Evolutionary conservation across 2,329 filamentous ascomycete species (phyloP).

Genomic region (Laburnicola sp.): DNA sequence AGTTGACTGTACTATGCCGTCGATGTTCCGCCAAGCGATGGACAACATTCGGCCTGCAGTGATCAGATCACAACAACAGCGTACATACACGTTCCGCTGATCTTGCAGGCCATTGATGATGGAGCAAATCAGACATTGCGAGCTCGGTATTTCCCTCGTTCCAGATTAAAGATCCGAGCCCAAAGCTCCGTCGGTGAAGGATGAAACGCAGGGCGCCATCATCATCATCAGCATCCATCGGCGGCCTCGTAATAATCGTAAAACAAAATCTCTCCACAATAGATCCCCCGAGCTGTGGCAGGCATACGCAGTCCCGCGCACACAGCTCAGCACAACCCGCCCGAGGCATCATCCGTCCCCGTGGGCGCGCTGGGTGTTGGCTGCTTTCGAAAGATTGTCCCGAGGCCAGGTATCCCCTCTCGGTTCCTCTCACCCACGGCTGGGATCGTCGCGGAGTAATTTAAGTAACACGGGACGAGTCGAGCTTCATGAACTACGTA

Average conservation of each 20-base stretch:
- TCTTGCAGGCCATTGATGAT: not conserved
- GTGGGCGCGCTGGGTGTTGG: not conserved
- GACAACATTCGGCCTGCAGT: not conserved
- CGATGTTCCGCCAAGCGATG: too few species aligned
- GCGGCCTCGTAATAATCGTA: conserved; percentile 5
- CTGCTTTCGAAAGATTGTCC: conserved; percentile 5
- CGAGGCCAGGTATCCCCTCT: conserved; percentile 2
- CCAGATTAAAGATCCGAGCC: conserved; percentile 28
- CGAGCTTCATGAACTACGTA: not conserved
- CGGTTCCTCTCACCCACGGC: conserved; percentile 7
- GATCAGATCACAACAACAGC: not conserved
- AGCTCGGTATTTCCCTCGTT: conserved; percentile 6
- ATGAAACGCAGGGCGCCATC: conserved; percentile 30
- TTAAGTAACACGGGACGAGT: conserved; percentile 7
- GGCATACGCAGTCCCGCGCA: conserved; percentile 12
- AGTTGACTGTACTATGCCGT: too few species aligned
- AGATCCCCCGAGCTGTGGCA: not conserved
- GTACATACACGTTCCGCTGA: not conserved
- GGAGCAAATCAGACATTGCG: conserved; percentile 8
- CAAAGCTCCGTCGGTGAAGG: conserved; percentile 7
- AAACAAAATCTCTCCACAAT: conserved; percentile 14
- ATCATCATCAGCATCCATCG: conserved; percentile 23
- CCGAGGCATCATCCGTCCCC: conserved; percentile 5
- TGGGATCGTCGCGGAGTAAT: conserved; percentile 20
- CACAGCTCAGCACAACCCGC: conserved; percentile 13